Base-by-base conservation (phyloP, 768 basidiomycete species). In the Strobilomyces confusus region DNA sequence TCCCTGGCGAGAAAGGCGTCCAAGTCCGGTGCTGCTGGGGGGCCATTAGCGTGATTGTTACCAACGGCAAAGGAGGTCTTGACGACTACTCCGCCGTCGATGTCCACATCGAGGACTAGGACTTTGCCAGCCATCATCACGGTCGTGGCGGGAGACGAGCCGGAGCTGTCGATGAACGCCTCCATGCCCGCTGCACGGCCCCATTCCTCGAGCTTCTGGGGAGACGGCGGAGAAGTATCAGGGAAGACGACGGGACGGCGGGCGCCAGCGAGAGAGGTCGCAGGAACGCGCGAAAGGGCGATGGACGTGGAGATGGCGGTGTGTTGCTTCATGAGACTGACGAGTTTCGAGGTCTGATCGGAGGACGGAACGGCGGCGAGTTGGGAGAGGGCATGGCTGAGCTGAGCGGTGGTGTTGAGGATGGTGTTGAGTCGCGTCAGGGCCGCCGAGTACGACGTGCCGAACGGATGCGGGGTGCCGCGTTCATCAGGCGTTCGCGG, bases 71-170 rank as follows among this genome's bases (percentile, higher is more conserved):
- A 89, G 9, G 87, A 83, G 2, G 85, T 87, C 65, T 88, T 91
- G 59, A 89, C 80, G 37, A 73, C 78, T 0, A 78, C 76, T 25
- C 56, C 55, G 44, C 61, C 68, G 13, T 71, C 68, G 57, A 92
- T 79, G 59, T 88, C 84, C 54, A 90, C 76, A 64, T 92, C 89
- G 49, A 91, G 71, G 32, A 91, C 88, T 11, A 92, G 72, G n/a
- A 89, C 82, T 65, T 89, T 89, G 2, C 89, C 89, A 4, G 83
- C 89, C 34, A 90, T 77, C 19, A 85, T 77, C 36, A 89, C 71
- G 0, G 78, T 83, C 37, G 78, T 72, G 23, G 72, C 72, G 41
- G 60, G 44, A n/a, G 63, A 59, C 15, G 54, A 36, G 15, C 77
- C 79, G 54, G 77, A 77, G 34, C 75, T 74, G 57, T 89, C 88